Base-by-base conservation (phyloP, 192 early-diverging fungal species). In the Linderina pennispora region DNA sequence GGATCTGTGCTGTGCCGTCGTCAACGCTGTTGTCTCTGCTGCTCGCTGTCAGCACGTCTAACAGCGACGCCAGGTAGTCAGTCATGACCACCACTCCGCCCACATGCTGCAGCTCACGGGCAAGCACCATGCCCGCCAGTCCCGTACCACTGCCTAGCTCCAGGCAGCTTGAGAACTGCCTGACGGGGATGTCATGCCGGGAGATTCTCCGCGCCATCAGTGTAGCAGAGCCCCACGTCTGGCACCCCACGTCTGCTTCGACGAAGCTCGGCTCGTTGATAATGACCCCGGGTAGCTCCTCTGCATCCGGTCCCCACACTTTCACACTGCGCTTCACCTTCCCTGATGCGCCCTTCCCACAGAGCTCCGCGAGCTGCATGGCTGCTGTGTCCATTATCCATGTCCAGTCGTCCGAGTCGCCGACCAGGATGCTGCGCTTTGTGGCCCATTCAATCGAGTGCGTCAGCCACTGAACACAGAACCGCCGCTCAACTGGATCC, bases 91-190 rank as follows among this genome's bases (percentile, higher is more conserved):
- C 45, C 3, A 11, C 23, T 33, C 38, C 16, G 5, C 21, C 21
- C 14, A 8, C 14, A 5, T 40, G 5, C n/a, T 40, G 16, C 17
- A 22, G 6, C 38, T 8, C n/a, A 5, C 8, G 5, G 5, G 6
- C 38, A 8, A 42, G 33, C 19, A 40, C 38, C 4, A 56, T 36
- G 7, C 54, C 54, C 21, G 41, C 9, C 24, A 56, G 43, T 4
- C 54, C 54, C 16, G 54, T 56, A 11, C 54, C 54, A 14, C 54
- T 49, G 3, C 54, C 54, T 8, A 56, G 34, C 35, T 56, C 54
- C 16, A 56, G 23, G 15, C 45, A 47, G 16, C 35, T 37, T 10
- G 19, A 11, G 19, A 40, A 28, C 7, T 9, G 11, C 15, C 46
- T 35, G 15, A 56, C 22, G 31, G 40, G 23, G 10, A 56, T 31